Conservation (phyloP, 306 rosid genomes). For the Crotalaria pallida region DNA sequence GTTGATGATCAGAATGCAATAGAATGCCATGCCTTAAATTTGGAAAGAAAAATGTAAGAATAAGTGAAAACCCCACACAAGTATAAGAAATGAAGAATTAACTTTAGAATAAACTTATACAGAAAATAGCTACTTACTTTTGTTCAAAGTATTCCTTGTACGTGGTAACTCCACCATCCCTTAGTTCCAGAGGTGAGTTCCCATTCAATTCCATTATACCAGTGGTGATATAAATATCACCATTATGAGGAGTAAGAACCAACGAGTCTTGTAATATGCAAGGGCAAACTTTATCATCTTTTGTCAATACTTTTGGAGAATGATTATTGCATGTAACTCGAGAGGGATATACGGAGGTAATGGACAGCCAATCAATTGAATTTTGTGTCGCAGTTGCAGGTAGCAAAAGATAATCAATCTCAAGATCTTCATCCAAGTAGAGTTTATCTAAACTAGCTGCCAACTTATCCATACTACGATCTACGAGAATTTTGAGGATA, state of each 20-base stretch:
- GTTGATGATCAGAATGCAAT: slow-evolving; percentile 44
- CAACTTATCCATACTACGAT: slow-evolving; percentile 31
- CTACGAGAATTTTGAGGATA: slow-evolving; percentile 42
- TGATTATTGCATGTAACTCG: neutral
- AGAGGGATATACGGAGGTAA: slow-evolving; percentile 37
- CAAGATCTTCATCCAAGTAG: slow-evolving; percentile 27
- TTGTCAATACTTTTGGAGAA: slow-evolving; percentile 24
- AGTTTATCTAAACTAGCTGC: slow-evolving; percentile 19
- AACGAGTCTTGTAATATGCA: slow-evolving; percentile 54
- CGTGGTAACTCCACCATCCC: slow-evolving; percentile 33
- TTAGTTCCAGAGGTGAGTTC: slow-evolving; percentile 40
- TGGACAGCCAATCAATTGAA: slow-evolving; percentile 44
- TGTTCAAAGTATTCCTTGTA: slow-evolving; percentile 52
- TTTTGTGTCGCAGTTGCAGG: slow-evolving; percentile 35
- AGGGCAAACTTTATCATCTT: slow-evolving; percentile 41
- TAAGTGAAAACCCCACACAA: neutral
- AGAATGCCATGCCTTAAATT: slow-evolving; percentile 53
- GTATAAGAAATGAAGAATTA: neutral
- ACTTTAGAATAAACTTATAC: neutral
- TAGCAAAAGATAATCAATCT: slow-evolving; percentile 60
- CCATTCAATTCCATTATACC: slow-evolving; percentile 42
- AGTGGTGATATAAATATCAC: slow-evolving; percentile 44
- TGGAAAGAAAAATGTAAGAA: neutral
- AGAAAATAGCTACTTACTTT: slow-evolving; percentile 38
- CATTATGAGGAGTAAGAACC: slow-evolving; percentile 72